A percentile compares a stretch with the other conserved stretches of the same genome.
phyloP scores from a whole-genome alignment of 2,329 filamentous ascomycete genomes.

The Fusarium sp. region DNA sequence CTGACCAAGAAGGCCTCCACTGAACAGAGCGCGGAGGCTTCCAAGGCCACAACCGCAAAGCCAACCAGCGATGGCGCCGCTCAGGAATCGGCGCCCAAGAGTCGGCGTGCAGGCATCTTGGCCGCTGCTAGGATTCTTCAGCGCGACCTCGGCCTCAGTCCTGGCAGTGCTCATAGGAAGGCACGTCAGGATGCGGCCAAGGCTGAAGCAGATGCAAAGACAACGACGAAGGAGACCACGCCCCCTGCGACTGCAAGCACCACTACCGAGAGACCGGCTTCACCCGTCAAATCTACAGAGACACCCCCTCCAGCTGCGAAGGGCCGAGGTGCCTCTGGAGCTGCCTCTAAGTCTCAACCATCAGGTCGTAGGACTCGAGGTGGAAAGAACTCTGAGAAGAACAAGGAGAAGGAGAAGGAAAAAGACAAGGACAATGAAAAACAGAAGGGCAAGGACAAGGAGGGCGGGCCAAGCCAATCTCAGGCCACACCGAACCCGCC shows the following conservation, averaged over 20 bases:
- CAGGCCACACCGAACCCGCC: conserved; percentile 48
- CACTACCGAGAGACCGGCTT: conserved; percentile 34
- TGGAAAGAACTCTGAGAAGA: conserved; percentile 54
- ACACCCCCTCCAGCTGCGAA: conserved; percentile 34
- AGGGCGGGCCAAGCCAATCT: conserved; percentile 21
- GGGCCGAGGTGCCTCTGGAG: conserved; percentile 31
- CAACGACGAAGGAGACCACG: conserved; percentile 50
- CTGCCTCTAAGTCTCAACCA: conserved; percentile 44
- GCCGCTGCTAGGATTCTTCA: conserved; percentile 74
- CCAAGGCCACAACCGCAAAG: conserved; percentile 55
- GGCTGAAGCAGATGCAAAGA: conserved; percentile 62
- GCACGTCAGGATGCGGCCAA: conserved; percentile 70
- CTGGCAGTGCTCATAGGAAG: conserved; percentile 71
- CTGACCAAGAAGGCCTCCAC: conserved; percentile 69
- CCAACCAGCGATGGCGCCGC: conserved; percentile 48
- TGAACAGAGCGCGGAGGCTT: conserved; percentile 61
- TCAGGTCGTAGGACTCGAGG: conserved; percentile 49
- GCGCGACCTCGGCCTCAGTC: conserved; percentile 73
- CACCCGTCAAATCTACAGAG: conserved; percentile 37
- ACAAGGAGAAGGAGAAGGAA: conserved; percentile 50
- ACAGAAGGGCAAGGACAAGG: conserved; percentile 39
- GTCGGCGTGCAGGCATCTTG: conserved; percentile 69
- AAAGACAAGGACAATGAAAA: conserved; percentile 40
- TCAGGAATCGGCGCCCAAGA: conserved; percentile 60
- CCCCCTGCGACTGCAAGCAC: conserved; percentile 15